phyloP scores from a whole-genome alignment of 2,329 filamentous ascomycete genomes.

The Cordyceps sp. region DNA sequence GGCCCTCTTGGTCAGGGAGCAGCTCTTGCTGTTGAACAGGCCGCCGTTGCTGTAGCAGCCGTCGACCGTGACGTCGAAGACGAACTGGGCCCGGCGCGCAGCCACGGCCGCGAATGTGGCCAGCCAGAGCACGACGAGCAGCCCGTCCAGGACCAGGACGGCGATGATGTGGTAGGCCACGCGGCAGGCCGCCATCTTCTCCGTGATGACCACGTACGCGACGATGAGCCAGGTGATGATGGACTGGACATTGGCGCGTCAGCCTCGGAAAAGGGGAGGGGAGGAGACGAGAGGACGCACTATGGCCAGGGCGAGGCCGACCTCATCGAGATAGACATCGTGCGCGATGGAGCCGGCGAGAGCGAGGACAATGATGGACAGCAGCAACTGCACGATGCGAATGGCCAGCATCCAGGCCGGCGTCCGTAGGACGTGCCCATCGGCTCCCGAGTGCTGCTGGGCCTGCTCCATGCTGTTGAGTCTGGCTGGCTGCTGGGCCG shows the following conservation, averaged over 20 bases:
- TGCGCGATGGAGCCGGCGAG: conserved; percentile 23
- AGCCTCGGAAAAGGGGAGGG: not conserved
- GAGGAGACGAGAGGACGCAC: conserved; percentile 13
- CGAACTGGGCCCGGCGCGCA: conserved; percentile 19
- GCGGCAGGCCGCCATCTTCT: conserved; percentile 18
- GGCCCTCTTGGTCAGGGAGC: conserved; percentile 14
- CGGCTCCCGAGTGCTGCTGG: conserved; percentile 2
- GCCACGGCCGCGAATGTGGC: conserved; percentile 24
- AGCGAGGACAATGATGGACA: conserved; percentile 26
- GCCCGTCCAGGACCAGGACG: conserved; percentile 23
- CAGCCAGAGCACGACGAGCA: conserved; percentile 31
- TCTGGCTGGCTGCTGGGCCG: too few relatives aligned
- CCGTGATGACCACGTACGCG: conserved; percentile 22
- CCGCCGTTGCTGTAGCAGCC: conserved; percentile 18
- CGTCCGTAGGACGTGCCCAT: conserved; percentile 18
- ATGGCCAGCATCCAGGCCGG: conserved; percentile 25
- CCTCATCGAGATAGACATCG: conserved; percentile 19
- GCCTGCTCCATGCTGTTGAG: conserved; percentile 6
- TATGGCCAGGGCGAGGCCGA: conserved; percentile 22
- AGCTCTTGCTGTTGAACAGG: too few relatives aligned
- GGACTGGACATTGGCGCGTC: conserved; percentile 11
- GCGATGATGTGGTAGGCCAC: conserved; percentile 25
- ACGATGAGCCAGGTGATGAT: conserved; percentile 29
- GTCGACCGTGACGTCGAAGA: conserved; percentile 12
- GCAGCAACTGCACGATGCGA: conserved; percentile 22